Percentiles rank a stretch among this genome's conserved stretches.
These are phyloP conservation scores for Edaphochlamys debaryana DNA, from an alignment of 139 green algal species.

Conservation along the genomic window DNA sequence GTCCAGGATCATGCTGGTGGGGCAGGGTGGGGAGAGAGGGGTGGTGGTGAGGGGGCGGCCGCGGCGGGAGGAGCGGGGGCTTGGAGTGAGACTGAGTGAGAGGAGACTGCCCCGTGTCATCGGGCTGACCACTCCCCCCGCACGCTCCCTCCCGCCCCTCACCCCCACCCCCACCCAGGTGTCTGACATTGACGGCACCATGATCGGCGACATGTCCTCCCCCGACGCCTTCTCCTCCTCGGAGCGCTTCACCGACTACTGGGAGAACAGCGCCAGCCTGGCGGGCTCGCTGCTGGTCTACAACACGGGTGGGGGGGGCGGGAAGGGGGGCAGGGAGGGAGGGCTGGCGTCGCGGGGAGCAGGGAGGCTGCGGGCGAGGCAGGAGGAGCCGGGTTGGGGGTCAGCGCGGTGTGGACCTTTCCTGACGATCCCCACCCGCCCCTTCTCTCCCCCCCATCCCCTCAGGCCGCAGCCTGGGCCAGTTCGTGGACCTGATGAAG, in stretches of 20 bases:
- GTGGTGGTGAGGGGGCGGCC: too few relatives aligned
- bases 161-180: too few relatives aligned
- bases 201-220: conserved; percentile 52
- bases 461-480: conserved; percentile 79
- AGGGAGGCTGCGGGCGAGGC: conserved; percentile 58
- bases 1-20: conserved; percentile 51
- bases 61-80: neutral
- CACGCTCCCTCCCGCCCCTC: too few relatives aligned
- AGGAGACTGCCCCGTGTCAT: too few relatives aligned
- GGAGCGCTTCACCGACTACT: conserved; percentile 76
- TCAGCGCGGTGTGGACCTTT: too few relatives aligned
- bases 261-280: conserved; percentile 81
- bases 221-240: conserved; percentile 44
- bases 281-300: conserved; percentile 74
- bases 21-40: too few relatives aligned
- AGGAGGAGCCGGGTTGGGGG: neutral
- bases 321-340: neutral
- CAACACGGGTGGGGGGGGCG: conserved; percentile 54
- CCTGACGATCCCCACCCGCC: too few relatives aligned
- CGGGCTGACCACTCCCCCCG: too few relatives aligned
- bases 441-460: too few relatives aligned
- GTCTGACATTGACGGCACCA: conserved; percentile 61
- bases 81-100: too few relatives aligned
- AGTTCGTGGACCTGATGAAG: conserved; percentile 80
- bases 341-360: too few relatives aligned